Base-by-base conservation (phyloP, 1,284 basidiomycete species). In the Trichosporon ovoides region DNA sequence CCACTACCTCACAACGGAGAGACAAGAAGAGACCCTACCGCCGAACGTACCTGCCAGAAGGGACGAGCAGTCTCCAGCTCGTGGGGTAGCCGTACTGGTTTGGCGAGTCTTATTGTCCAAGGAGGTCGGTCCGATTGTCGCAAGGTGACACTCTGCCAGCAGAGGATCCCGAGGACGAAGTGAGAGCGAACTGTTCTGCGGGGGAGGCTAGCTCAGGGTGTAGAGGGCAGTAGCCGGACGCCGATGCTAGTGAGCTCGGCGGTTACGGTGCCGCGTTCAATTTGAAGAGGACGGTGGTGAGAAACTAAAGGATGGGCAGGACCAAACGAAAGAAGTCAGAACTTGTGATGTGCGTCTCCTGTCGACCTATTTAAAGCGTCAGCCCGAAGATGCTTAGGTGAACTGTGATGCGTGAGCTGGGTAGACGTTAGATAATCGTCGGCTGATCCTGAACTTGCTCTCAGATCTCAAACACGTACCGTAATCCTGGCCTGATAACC, bases 391-490 rank as follows among this genome's bases (percentile, higher is more conserved):
- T 1, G 43, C 40, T 24, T 10, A 9, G 22, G 16, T 31, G 43
- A 28, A 31, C 22, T 48, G n/a, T 10, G 43, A 48, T 48, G 43
- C 24, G 3, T 16, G 43, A 9, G 43, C 43, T 48, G 22, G 24
- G 28, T 31, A 7, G 16, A 48, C 16, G 43, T 48, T 31, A 48
- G 43, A 48, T 48, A 48, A 48, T 48, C 43, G 24, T 28, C 43
- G 16, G 43, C 43, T 48, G 24, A 48, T 48, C 43, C 28, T n/a
- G 28, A 31, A 22, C 28, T 48, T 16, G 22, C 22, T 48, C 24
- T 31, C n/a, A n/a, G 24, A 48, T 31, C 43, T 48, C 24, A 48
- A 48, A 48, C 43, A 48, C 43, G 43, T 48, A 48, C 43, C 43
- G 43, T 48, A 48, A 48, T 31, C 43, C 43, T 48, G 43, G 43